Evolutionary conservation across 2,329 filamentous ascomycete species (phyloP).

Genomic region (Magnaporthales sp.): DNA sequence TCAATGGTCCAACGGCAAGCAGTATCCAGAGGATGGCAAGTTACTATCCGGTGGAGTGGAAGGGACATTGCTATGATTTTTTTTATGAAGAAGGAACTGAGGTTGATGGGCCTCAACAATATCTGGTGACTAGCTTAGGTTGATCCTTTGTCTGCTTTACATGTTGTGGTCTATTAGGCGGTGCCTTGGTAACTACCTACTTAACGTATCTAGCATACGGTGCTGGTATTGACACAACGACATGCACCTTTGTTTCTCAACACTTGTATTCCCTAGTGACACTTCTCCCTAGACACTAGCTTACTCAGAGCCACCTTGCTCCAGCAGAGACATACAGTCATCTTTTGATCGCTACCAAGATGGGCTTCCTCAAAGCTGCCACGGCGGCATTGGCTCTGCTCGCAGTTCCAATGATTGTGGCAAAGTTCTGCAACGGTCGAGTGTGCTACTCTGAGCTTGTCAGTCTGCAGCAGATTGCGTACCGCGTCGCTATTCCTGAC

Average conservation of each 20-base stretch:
- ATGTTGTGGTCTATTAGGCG: too few species aligned
- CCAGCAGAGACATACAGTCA: background rate
- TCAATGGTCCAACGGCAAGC: background rate
- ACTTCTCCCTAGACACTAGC: background rate
- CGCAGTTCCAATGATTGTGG: slow-evolving; percentile 7
- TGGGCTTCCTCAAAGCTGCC: slow-evolving; percentile 15
- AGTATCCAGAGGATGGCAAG: background rate
- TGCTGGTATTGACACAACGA: background rate
- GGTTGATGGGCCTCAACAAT: too few species aligned
- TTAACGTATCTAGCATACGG: too few species aligned
- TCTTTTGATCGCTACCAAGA: slow-evolving; percentile 3
- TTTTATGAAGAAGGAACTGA: background rate
- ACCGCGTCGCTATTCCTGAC: slow-evolving; percentile 21
- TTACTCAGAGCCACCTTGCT: background rate
- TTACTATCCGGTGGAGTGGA: too few species aligned
- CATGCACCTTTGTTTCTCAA: background rate
- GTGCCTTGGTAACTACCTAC: too few species aligned
- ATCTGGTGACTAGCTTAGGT: too few species aligned
- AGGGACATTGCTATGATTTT: background rate
- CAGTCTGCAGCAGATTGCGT: slow-evolving; percentile 16
- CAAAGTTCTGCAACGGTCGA: slow-evolving; percentile 19
- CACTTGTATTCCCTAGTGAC: background rate
- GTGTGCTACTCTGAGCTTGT: slow-evolving; percentile 21
- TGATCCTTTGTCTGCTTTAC: too few species aligned
- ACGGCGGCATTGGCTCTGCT: slow-evolving; percentile 12